phyloP scores from a whole-genome alignment of 805 yeast species.

The Brettanomyces sp. region DNA sequence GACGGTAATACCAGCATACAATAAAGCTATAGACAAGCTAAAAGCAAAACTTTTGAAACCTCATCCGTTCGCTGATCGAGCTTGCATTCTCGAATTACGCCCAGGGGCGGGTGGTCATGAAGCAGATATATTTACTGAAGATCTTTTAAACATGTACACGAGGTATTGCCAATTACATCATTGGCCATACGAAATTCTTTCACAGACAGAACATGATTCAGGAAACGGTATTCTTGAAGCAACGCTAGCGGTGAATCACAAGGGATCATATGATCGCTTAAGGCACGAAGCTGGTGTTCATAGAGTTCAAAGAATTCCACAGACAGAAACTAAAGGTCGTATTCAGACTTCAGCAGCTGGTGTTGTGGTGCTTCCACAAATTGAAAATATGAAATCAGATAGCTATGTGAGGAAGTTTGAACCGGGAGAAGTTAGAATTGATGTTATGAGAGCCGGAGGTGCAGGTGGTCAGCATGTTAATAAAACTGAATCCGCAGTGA shows the following conservation, averaged over 20 bases:
- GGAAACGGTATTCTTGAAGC: slow-evolving; percentile 73
- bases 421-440: slow-evolving; percentile 84
- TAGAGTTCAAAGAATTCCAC: slow-evolving; percentile 89
- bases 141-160: slow-evolving; percentile 72
- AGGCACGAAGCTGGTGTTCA: slow-evolving; percentile 93
- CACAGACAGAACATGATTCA: slow-evolving; percentile 44
- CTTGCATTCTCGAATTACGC: slow-evolving; percentile 75
- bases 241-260: slow-evolving; percentile 59
- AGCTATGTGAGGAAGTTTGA: slow-evolving; percentile 46
- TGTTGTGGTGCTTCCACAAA: slow-evolving; percentile 82
- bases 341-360: slow-evolving; percentile 96
- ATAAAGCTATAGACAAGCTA: slow-evolving; percentile 33
- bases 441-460: slow-evolving; percentile 96
- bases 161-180: slow-evolving; percentile 53
- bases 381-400: slow-evolving; percentile 42
- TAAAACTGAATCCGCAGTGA: slow-evolving; percentile 93
- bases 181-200: slow-evolving; percentile 61
- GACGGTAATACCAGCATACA: slow-evolving; percentile 33
- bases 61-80: slow-evolving; percentile 63
- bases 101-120: slow-evolving; percentile 98
- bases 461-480: slow-evolving; percentile 98
- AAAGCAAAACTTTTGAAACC: slow-evolving; percentile 62
- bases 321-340: slow-evolving; percentile 88
- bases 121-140: slow-evolving; percentile 78
- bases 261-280: slow-evolving; percentile 65